Conservation (phyloP, 768 basidiomycete species). For the Mycena filopes region DNA sequence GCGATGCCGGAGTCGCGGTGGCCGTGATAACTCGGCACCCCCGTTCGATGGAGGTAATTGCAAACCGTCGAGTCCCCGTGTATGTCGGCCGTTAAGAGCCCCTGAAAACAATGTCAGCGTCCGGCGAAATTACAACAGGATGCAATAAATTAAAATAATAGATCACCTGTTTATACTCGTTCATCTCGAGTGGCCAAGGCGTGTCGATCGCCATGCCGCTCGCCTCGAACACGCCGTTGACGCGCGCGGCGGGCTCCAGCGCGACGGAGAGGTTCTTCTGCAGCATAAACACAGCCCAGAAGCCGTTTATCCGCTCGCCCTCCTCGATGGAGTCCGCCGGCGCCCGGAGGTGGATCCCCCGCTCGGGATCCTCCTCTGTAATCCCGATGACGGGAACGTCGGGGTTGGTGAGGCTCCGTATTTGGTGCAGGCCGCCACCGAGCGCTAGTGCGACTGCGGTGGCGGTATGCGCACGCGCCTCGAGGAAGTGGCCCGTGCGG, state of each 20-base stretch:
- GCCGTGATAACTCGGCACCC: conserved; percentile 45
- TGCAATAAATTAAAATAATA: neutral
- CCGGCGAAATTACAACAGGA: conserved; percentile 20
- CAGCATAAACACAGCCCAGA: conserved; percentile 70
- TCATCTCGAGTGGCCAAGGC: conserved; percentile 61
- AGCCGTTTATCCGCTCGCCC: conserved; percentile 73
- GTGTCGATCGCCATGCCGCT: conserved; percentile 62
- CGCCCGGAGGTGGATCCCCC: conserved; percentile 50
- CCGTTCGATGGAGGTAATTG: conserved; percentile 55
- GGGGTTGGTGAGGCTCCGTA: conserved; percentile 44
- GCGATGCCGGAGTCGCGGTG: conserved; percentile 48
- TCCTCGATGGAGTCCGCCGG: conserved; percentile 62
- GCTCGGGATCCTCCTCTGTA: conserved; percentile 43
- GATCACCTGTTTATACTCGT: conserved; percentile 50
- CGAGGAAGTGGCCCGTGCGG: conserved; percentile 65
- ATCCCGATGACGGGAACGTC: conserved; percentile 51
- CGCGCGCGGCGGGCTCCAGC: conserved; percentile 61
- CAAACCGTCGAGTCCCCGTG: conserved; percentile 60
- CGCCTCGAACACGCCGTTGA: conserved; percentile 65
- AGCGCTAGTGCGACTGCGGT: conserved; percentile 63
- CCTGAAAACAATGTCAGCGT: conserved; percentile 42
- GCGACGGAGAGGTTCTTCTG: conserved; percentile 68
- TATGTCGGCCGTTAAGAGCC: conserved; percentile 54
- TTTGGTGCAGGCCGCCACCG: conserved; percentile 59
- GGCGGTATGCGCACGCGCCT: conserved; percentile 68